These are phyloP conservation scores for Delonix regia DNA, from an alignment of 306 rosid genomes.

Conservation along the genomic window DNA sequence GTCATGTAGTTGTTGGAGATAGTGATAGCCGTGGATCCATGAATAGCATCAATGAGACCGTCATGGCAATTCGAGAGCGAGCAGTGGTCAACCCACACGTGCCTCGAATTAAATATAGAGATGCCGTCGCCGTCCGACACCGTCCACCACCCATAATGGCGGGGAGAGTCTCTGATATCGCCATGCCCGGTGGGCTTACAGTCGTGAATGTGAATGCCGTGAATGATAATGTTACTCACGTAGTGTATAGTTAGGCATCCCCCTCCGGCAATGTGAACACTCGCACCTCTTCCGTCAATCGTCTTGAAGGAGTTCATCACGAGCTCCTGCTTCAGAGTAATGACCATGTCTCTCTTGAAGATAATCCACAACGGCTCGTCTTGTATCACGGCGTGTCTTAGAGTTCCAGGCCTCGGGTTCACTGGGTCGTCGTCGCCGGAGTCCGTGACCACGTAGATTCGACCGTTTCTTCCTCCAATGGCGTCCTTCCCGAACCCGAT, in stretches of 20 bases:
- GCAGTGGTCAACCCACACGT: constrained; percentile 87
- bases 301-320: constrained; percentile 90
- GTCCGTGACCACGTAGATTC: constrained; percentile 65
- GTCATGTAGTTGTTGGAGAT: constrained; percentile 85
- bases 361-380: constrained; percentile 88
- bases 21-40: constrained; percentile 87
- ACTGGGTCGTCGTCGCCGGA: constrained; percentile 68
- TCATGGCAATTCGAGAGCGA: constrained; percentile 79
- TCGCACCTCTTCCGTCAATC: constrained; percentile 86
- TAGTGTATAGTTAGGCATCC: constrained; percentile 80
- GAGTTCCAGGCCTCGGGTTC: constrained; percentile 74
- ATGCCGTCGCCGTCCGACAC: constrained; percentile 82
- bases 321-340: constrained; percentile 59
- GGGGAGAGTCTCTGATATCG: constrained; percentile 70
- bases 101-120: constrained; percentile 58
- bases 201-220: constrained; percentile 81
- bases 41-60: constrained; percentile 84
- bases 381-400: constrained; percentile 77
- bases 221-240: constrained; percentile 72
- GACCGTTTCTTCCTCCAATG: constrained; percentile 73
- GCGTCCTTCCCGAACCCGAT: constrained; percentile 89
- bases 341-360: constrained; percentile 88
- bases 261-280: constrained; percentile 83
- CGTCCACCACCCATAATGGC: constrained; percentile 75
- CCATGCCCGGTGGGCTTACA: constrained; percentile 73